These are phyloP conservation scores for Aspergillus diversus DNA, from an alignment of 495 filamentous ascomycete genomes.

Conservation along the genomic window DNA sequence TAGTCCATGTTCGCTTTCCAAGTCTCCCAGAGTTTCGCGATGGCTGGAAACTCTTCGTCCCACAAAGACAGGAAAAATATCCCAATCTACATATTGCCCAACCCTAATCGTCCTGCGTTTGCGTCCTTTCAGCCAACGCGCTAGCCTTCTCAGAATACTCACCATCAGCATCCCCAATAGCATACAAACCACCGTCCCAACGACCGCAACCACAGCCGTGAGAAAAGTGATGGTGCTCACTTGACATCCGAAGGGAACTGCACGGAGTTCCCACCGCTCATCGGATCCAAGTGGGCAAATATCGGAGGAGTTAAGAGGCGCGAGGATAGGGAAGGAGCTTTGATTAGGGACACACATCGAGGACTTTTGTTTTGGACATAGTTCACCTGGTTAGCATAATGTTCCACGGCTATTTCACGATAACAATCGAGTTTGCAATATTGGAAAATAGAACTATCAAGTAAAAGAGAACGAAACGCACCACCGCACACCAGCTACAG, in stretches of 20 bases:
- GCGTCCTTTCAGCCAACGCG: conserved; percentile 30
- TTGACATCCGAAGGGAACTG: conserved; percentile 51
- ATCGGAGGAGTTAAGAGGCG: conserved; percentile 43
- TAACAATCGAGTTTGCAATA: no score
- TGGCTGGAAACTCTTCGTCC: neutral
- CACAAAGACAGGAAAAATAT: conserved; percentile 3
- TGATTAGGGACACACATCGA: conserved; percentile 55
- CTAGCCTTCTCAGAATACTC: conserved; percentile 30
- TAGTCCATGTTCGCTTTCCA: conserved; percentile 15
- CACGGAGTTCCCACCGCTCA: conserved; percentile 58
- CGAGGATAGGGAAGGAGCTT: conserved; percentile 45
- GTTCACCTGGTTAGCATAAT: neutral
- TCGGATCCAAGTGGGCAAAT: conserved; percentile 53
- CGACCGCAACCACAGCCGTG: conserved; percentile 41
- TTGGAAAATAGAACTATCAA: conserved; percentile 2
- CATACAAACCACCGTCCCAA: conserved; percentile 38
- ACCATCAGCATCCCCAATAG: conserved; percentile 31
- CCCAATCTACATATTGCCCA: conserved; percentile 18
- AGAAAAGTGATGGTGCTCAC: conserved; percentile 55
- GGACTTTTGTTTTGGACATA: conserved; percentile 36
- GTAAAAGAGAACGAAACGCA: conserved; percentile 30
- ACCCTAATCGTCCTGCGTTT: conserved; percentile 11
- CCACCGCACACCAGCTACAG: conserved; percentile 61
- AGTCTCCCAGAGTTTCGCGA: neutral
- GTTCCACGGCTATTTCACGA: no score